Base-by-base conservation (phyloP, 2,329 filamentous ascomycete genomes). In the Xylariaceae sp. region DNA sequence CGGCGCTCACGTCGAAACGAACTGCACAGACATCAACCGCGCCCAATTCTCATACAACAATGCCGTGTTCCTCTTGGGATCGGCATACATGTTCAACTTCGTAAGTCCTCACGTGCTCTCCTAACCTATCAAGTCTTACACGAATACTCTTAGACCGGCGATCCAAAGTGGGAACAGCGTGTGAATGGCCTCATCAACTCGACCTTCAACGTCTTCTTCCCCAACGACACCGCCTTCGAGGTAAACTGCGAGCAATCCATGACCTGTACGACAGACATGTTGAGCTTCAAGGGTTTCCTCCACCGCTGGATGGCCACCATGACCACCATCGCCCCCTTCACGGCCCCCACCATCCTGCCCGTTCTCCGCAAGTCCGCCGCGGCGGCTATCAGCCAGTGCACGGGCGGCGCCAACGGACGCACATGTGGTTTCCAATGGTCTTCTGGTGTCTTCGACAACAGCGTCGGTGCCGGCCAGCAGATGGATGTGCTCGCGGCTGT, bases 261-360 rank as follows among this genome's bases (percentile, higher is more conserved):
- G 64, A 77, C 70, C 5, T 86, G 83, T 73, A 81, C 83, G 64
- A 75, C 78, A 23, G 83, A 86, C 65, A 82, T 85, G 71, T 75
- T 78, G 63, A 78, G 77, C 48, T 86, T 84, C 78, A 86, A 85
- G 69, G 82, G 80, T 30, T 85, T 84, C 67, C 72, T 84, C 3
- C 72, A 78, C 34, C 81, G 82, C 57, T 86, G 80, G 77, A 71
- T 78, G 68, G 70, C 75, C 1, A 72, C 73, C n/a, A 73, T 72
- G 39, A 74, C 74, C 1, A 74, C 77, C 63, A 64, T 78, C 47
- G 76, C 76, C 0, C 75, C 76, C 0, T 74, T 73, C 57, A 76
- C 72, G 9, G 65, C 67, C 7, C 66, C 69, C 6, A 69, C 63
- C 35, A 70, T 79, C 44, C 68, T 75, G 51, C 69, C 71, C 1